Conservation (phyloP, 1,139 yeast genomes). For the Sugiyamaella grinbergsii region DNA sequence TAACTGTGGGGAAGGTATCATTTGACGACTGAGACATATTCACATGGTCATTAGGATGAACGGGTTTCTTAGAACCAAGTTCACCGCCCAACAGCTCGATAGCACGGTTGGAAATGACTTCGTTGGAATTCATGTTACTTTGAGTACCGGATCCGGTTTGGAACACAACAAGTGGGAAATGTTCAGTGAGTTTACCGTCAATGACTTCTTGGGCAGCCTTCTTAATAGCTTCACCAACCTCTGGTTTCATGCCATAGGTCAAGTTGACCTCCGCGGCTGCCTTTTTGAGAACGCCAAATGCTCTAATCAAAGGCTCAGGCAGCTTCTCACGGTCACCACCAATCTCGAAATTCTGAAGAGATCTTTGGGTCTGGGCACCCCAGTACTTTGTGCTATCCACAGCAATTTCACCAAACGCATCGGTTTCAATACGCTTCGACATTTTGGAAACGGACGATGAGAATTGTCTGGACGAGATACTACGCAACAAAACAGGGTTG, state of each 20-base stretch:
- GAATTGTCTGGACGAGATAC: constrained; percentile 19
- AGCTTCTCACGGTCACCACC: constrained; percentile 89
- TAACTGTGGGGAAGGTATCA: constrained; percentile 97
- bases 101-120: constrained; percentile 96
- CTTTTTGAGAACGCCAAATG: constrained; percentile 92
- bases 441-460: constrained; percentile 27
- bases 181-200: constrained; percentile 87
- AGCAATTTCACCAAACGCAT: constrained; percentile 94
- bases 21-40: constrained; percentile 98
- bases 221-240: constrained; percentile 80
- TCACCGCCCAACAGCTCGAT: constrained; percentile 92
- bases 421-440: constrained; percentile 74
- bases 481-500: constrained; percentile 3
- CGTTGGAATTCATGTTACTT: constrained; percentile 98
- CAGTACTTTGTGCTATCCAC: constrained; percentile 85
- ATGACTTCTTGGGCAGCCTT: constrained; percentile 94
- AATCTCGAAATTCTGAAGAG: constrained; percentile 89
- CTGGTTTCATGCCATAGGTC: constrained; percentile 82
- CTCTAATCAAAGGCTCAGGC: constrained; percentile 88
- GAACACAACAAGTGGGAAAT: constrained; percentile 96
- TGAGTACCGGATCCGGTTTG: constrained; percentile 99
- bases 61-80: constrained; percentile 88
- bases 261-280: constrained; percentile 93
- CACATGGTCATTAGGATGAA: constrained; percentile 98
- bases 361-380: constrained; percentile 96